phyloP scores from a whole-genome alignment of 306 rosid genomes.

The Erythrophleum fordii region DNA sequence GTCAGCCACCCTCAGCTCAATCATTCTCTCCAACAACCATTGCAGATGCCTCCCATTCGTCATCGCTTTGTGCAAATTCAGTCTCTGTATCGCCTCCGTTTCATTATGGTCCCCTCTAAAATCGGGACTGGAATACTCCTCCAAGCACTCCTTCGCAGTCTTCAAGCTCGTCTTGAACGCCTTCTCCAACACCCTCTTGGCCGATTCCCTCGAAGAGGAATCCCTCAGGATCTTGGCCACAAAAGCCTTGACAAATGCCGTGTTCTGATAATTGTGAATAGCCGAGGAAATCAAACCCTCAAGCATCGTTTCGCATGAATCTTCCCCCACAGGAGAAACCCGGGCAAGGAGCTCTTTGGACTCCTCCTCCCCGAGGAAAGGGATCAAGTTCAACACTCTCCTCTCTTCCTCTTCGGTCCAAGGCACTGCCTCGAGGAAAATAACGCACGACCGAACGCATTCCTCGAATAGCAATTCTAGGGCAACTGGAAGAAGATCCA shows the following conservation, averaged over 20 bases:
- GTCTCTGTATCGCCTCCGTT: slow-evolving; percentile 89
- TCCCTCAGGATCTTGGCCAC: slow-evolving; percentile 84
- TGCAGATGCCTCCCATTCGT: slow-evolving; percentile 73
- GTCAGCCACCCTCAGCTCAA: slow-evolving; percentile 88
- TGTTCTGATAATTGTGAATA: slow-evolving; percentile 69
- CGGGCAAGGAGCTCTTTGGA: slow-evolving; percentile 77
- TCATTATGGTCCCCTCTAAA: slow-evolving; percentile 81
- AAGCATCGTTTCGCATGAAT: slow-evolving; percentile 74
- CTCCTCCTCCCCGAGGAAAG: slow-evolving; percentile 73
- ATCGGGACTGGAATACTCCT: slow-evolving; percentile 87
- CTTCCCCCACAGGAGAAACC: slow-evolving; percentile 60
- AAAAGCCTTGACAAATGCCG: slow-evolving; percentile 86
- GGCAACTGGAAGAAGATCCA: slow-evolving; percentile 89
- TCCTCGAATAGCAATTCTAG: slow-evolving; percentile 82
- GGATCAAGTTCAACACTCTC: slow-evolving; percentile 65
- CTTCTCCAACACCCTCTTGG: slow-evolving; percentile 77
- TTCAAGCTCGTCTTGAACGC: slow-evolving; percentile 68
- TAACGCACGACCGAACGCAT: slow-evolving; percentile 71
- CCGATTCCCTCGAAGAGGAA: slow-evolving; percentile 73
- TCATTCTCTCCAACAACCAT: slow-evolving; percentile 95
- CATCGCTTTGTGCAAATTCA: slow-evolving; percentile 83
- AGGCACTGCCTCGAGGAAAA: slow-evolving; percentile 86
- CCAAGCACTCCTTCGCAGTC: slow-evolving; percentile 82
- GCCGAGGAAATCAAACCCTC: slow-evolving; percentile 63
- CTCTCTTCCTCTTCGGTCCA: slow-evolving; percentile 91